Evolutionary conservation across 176 grass and related monocot species (phyloP), one percentile per base, ranked within the genome.

Genomic region (Oryza punctata): DNA sequence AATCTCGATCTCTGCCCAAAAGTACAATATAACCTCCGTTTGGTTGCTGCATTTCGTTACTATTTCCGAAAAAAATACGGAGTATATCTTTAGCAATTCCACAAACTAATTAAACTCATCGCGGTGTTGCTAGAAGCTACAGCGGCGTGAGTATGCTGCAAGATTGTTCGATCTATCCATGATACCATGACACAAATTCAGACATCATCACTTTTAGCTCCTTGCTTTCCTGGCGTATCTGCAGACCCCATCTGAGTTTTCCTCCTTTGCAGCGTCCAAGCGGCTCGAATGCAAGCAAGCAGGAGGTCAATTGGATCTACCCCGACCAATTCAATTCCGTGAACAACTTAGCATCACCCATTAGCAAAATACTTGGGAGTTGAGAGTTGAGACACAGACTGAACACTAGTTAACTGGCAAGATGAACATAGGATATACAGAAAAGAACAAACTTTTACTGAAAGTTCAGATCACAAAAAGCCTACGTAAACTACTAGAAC

Each of bases 261-360:
- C 1, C 50, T 76, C 50, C 29, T 23, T 32, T 8, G 7, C 6
- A 43, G 5, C 23, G 2, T 3, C n/a, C 71, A 59, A 59, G 49
- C 23, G 50, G 29, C 52, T 61, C 29, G 13, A 50, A 76, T 76
- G 74, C 74, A 76, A 59, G 72, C 46, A 75, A 54, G 13, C 70
- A n/a, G n/a, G n/a, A 72, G 23, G 41, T 75, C 27, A 52, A 32
- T 10, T 7, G 26, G 26, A 54, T 52, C 43, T 32, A 9, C 8
- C 47, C 12, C 45, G 27, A 54, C 40, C 13, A 72, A 21, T 44
- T 50, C 25, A 16, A 27, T 49, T 14, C 41, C 70, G 47, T 10
- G 71, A 74, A 74, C 44, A 32, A 12, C 14, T 23, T 15, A 46
- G 6, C 10, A 72, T 26, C 40, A 9, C 69, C 26, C 69, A 15